Percentiles rank a stretch among this genome's conserved stretches.
These are phyloP conservation scores for Nowakowskiella sp. DNA, from an alignment of 192 early-diverging fungal genomes.

Conservation along the genomic window DNA sequence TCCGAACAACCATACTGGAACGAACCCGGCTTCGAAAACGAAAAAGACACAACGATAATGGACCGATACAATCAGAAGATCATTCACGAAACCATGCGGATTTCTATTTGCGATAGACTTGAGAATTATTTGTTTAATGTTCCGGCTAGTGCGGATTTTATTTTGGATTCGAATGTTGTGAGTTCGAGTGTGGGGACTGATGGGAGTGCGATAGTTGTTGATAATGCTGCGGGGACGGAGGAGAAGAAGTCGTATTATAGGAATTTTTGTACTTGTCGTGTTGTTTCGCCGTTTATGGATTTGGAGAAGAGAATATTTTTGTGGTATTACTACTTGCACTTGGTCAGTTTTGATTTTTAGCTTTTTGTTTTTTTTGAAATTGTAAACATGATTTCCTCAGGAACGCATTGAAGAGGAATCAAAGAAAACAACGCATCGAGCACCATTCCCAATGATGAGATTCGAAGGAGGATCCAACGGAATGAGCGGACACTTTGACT, in stretches of 20 bases:
- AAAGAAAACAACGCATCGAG: conserved; percentile 35
- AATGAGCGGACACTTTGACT: conserved; percentile 45
- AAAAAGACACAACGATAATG: conserved; percentile 22
- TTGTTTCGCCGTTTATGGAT: conserved; percentile 41
- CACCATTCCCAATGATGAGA: conserved; percentile 5
- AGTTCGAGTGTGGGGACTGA: background rate
- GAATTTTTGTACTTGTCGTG: conserved; percentile 32
- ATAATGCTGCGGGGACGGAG: background rate
- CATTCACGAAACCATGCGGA: conserved; percentile 53
- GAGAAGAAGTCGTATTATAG: conserved; percentile 1
- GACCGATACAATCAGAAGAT: conserved; percentile 54
- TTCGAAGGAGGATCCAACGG: conserved; percentile 47
- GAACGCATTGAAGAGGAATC: conserved; percentile 38
- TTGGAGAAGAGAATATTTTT: conserved; percentile 50
- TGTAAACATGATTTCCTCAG: conserved; percentile 1
- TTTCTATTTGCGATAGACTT: conserved; percentile 50
- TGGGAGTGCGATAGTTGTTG: background rate
- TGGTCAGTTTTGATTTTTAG: conserved; percentile 12
- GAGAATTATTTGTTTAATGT: conserved; percentile 28
- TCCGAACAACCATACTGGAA: conserved; percentile 51
- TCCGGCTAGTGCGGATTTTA: conserved; percentile 3
- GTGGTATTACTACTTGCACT: conserved; percentile 45
- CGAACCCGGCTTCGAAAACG: conserved; percentile 55
- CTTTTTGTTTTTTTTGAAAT: background rate
- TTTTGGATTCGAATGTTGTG: conserved; percentile 8